A percentile compares a stretch with the other conserved stretches of the same genome.
These are phyloP conservation scores for Aspergillus brunneoviolaceus DNA, from an alignment of 2,329 filamentous ascomycete genomes.

Conservation along the genomic window DNA sequence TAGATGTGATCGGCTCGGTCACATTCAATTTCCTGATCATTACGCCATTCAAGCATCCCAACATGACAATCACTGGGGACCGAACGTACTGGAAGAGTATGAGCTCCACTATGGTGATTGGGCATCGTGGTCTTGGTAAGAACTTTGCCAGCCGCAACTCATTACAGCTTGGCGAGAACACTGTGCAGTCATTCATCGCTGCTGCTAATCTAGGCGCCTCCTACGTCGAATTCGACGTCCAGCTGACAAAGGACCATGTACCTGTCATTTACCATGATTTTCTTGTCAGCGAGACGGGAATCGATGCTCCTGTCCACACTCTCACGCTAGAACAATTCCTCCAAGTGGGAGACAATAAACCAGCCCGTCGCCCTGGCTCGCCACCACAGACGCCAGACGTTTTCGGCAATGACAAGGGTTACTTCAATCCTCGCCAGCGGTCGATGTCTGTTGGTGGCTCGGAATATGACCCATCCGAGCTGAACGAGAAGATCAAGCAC, in stretches of 20 bases:
- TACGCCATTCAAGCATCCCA: constrained; percentile 89
- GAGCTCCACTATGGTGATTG: constrained; percentile 79
- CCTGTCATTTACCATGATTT: constrained; percentile 99
- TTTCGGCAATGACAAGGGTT: constrained; percentile 14
- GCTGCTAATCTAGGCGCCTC: constrained; percentile 86
- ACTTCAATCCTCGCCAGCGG: constrained; percentile 39
- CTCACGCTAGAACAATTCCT: constrained; percentile 89
- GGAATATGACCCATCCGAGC: constrained; percentile 41
- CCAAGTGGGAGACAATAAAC: constrained; percentile 67
- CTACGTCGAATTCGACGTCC: constrained; percentile 78
- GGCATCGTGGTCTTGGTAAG: constrained; percentile 78
- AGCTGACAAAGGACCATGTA: constrained; percentile 97
- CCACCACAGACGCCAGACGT: constrained; percentile 33
- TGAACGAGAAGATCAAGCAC: constrained; percentile 91
- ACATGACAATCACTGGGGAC: constrained; percentile 85
- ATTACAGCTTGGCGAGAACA: constrained; percentile 94
- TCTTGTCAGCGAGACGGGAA: constrained; percentile 93
- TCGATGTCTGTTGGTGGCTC: constrained; percentile 62
- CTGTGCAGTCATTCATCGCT: constrained; percentile 90
- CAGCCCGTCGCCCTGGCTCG: constrained; percentile 49
- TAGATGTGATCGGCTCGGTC: constrained; percentile 90
- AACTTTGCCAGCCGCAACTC: constrained; percentile 82
- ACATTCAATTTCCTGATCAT: constrained; percentile 97
- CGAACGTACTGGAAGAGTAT: constrained; percentile 97
- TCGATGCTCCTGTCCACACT: constrained; percentile 93